Evolutionary conservation across 1,284 basidiomycete species (phyloP).

Genomic region (Moesziomyces antarcticus): DNA sequence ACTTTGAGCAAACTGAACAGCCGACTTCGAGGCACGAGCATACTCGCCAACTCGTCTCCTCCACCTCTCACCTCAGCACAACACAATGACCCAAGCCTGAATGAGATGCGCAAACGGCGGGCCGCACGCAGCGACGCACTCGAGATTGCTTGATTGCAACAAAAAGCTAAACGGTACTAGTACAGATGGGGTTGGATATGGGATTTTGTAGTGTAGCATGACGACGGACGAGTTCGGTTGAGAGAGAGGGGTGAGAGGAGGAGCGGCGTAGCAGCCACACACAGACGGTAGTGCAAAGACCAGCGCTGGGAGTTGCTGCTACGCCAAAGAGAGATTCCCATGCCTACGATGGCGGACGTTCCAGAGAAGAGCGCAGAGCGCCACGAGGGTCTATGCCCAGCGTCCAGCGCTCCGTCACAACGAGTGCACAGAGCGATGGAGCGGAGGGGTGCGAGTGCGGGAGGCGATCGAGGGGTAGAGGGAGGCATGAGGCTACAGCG

Average conservation of each 20-base stretch:
- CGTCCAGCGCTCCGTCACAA: too few relatives aligned
- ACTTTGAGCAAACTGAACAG: too few relatives aligned
- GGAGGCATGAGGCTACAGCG: conserved; percentile 1
- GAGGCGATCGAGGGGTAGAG: background rate
- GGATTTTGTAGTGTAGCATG: conserved; percentile 31
- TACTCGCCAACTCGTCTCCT: too few relatives aligned
- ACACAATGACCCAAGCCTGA: background rate
- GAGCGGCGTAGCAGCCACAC: background rate
- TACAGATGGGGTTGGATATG: conserved; percentile 24
- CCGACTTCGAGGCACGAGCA: too few relatives aligned
- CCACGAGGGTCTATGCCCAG: conserved; percentile 1
- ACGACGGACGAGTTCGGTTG: conserved; percentile 12
- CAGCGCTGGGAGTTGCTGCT: too few relatives aligned
- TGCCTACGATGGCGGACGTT: conserved; percentile 15
- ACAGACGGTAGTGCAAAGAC: background rate
- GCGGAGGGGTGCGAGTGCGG: background rate
- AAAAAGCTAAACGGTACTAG: conserved; percentile 28
- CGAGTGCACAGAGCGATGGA: background rate
- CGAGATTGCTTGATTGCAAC: conserved; percentile 21
- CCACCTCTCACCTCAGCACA: too few relatives aligned
- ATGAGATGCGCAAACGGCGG: background rate
- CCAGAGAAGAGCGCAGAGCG: conserved; percentile 4
- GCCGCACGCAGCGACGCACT: conserved; percentile 8
- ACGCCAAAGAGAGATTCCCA: background rate
- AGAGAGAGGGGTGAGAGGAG: background rate